Evolutionary conservation across 208 protist species (phyloP), one percentile per base, ranked within the genome.

Genomic region (Trypanosoma avium): DNA sequence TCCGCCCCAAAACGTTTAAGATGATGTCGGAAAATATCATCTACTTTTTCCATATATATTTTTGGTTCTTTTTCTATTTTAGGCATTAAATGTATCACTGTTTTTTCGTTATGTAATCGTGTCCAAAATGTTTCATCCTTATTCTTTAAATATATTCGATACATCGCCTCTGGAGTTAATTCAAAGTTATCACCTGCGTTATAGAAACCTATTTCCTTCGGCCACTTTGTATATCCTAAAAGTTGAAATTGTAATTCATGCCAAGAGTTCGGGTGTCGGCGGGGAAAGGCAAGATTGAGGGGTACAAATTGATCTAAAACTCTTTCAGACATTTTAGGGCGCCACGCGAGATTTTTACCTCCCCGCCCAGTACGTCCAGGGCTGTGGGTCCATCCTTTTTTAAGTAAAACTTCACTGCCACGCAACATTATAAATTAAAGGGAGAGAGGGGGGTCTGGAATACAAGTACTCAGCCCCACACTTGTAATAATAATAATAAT

Each of bases 151-250:
- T 82, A 96, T 12, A 96, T 46, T 1, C 88, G 78, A 75, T 83
- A 93, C 46, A 81, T 76, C 19, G 84, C 74, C 61, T 93, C 86
- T 3, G 88, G 91, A 0, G 91, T 94, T 15, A 96, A 50, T 73
- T 96, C 91, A 67, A 93, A 96, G 73, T 94, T 96, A 65, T 94
- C 86, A 8, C 91, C 91, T 12, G 81, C 79, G 60, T 96, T 96
- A 77, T 93, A 96, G 57, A 96, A 96, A 12, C 86, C 91, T 45
- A 96, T 61, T 36, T 85, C 86, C 57, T 96, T 96, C 3, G 91
- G 91, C 88, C 90, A 96, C 69, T 82, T 94, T 6, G 81, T 90
- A 79, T 96, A 93, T 5, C 90, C 90, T 0, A 93, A 74, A 24
- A 73, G 53, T 57, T 84, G 66, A 61, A 94, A 96, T 73, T 96